A percentile compares a stretch with the other conserved stretches of the same genome.
These are phyloP conservation scores for Aspergillus leporis DNA, from an alignment of 495 filamentous ascomycete genomes.

Conservation along the genomic window DNA sequence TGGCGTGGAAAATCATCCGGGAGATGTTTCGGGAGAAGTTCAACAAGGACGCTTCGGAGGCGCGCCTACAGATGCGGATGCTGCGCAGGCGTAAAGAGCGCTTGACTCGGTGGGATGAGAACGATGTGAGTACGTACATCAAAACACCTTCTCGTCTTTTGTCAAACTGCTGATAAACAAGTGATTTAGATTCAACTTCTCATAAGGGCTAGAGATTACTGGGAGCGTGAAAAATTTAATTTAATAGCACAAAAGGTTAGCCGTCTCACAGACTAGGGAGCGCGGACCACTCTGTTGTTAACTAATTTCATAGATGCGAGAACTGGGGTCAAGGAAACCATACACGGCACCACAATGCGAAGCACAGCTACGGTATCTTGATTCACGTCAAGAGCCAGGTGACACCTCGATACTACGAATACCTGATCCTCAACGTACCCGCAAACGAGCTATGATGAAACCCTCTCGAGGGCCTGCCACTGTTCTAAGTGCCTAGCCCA, in stretches of 20 bases:
- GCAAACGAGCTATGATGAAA: conserved; percentile 15
- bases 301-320: conserved; percentile 32
- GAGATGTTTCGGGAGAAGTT: conserved; percentile 61
- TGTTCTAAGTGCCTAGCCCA: conserved; percentile 2
- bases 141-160: conserved; percentile 16
- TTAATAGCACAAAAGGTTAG: conserved; percentile 54
- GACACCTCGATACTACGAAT: conserved; percentile 25
- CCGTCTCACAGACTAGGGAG: neutral
- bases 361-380: conserved; percentile 35
- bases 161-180: conserved; percentile 17
- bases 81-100: conserved; percentile 62
- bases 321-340: conserved; percentile 33
- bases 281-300: neutral
- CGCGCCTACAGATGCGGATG: conserved; percentile 73
- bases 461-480: conserved; percentile 1
- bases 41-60: conserved; percentile 65
- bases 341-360: conserved; percentile 42
- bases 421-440: conserved; percentile 29
- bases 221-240: conserved; percentile 52
- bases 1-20: conserved; percentile 71
- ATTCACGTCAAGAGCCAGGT: conserved; percentile 22
- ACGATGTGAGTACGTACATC: conserved; percentile 59
- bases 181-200: conserved; percentile 45
- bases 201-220: conserved; percentile 46
- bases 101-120: conserved; percentile 63